phyloP scores from a whole-genome alignment of 441 rosid genomes.

The Syzygium syzygioides region DNA sequence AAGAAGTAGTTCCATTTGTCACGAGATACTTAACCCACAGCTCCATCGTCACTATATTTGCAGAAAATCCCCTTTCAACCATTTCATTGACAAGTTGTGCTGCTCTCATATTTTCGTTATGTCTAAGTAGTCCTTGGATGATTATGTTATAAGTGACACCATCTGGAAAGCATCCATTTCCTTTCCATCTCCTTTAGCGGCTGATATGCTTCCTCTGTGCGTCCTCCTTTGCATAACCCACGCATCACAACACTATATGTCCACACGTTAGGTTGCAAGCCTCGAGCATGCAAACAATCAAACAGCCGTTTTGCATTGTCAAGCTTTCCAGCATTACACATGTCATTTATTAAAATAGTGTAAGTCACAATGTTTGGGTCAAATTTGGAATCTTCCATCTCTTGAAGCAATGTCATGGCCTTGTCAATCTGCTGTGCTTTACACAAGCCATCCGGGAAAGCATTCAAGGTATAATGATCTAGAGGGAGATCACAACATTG shows the following conservation, averaged over 20 bases:
- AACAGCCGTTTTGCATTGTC: neutral
- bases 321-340: rapidly evolving
- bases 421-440: neutral
- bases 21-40: neutral
- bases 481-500: neutral
- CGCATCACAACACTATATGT: neutral
- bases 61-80: neutral
- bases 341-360: neutral
- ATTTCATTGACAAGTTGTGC: rapidly evolving
- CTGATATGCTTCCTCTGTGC: neutral
- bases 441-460: neutral
- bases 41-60: neutral
- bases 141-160: neutral
- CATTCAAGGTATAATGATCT: neutral
- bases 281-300: neutral
- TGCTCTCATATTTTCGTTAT: neutral
- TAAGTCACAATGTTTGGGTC: neutral
- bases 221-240: neutral
- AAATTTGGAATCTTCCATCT: neutral
- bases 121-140: neutral
- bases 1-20: neutral
- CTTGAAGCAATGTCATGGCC: neutral
- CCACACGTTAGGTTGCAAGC: neutral
- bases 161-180: neutral
- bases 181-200: neutral